Percentiles rank a stretch among this genome's conserved stretches.
Evolutionary conservation across 306 rosid species (phyloP).

Genomic region (Cucurbita ficifolia): DNA sequence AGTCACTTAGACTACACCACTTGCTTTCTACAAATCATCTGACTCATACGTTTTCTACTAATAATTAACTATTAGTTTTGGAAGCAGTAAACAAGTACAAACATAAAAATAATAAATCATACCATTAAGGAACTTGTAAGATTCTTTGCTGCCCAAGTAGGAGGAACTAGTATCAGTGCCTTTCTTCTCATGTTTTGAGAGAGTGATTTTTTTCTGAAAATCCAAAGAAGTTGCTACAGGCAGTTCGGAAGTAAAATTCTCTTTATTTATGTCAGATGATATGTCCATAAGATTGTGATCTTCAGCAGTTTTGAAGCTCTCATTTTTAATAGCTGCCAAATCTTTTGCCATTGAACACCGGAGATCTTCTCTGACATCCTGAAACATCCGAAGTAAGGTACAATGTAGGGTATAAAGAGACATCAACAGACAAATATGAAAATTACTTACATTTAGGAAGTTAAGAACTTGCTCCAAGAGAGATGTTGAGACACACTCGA

Average conservation of each 20-base stretch:
- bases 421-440: slow-evolving; percentile 1
- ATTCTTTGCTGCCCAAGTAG: slow-evolving; percentile 36
- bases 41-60: not conserved
- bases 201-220: slow-evolving; percentile 87
- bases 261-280: slow-evolving; percentile 22
- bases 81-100: not conserved
- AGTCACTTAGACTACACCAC: too few relatives aligned
- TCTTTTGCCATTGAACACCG: slow-evolving; percentile 83
- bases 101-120: slow-evolving; percentile 13
- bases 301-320: slow-evolving; percentile 44
- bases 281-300: slow-evolving; percentile 17
- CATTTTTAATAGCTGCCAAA: slow-evolving; percentile 54
- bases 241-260: slow-evolving; percentile 6
- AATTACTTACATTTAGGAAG: slow-evolving; percentile 64
- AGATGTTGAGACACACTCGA: slow-evolving; percentile 81
- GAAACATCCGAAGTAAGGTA: slow-evolving; percentile 4
- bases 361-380: slow-evolving; percentile 85
- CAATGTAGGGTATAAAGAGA: slow-evolving; percentile 2
- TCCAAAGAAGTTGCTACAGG: slow-evolving; percentile 42
- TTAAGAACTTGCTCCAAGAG: slow-evolving; percentile 72
- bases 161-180: slow-evolving; percentile 18
- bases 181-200: slow-evolving; percentile 45
- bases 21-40: not conserved
- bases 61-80: not conserved
- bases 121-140: slow-evolving; percentile 48